Base-by-base conservation (phyloP, 257 asterid species). In the Penstemon newberryi region DNA sequence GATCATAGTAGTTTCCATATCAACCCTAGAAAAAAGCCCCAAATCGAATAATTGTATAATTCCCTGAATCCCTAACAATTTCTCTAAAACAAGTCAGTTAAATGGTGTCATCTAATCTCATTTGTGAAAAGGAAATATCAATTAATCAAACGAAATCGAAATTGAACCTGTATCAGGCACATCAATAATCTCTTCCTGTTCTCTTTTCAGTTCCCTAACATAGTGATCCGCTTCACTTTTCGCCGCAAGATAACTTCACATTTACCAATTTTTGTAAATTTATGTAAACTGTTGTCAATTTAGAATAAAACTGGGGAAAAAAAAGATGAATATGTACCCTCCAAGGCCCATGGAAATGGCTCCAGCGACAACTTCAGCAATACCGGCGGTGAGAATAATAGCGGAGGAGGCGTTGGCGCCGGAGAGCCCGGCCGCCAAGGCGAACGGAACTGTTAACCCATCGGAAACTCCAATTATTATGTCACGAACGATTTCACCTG, bases 291-390 rank as follows among this genome's bases (percentile, higher is more conserved):
- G 33, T 25, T 25, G 33, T 56, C 41, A 3, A 56, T 4, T 15
- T 7, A 56, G 5, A 53, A 52, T 11, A 59, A 9, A 5, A 6
- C 3, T n/a, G n/a, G 4, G 33, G 2, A 0, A 25, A 25, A 25
- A 25, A 25, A 25, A 25, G 33, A 0, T 25, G 33, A 25, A 25
- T 25, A 49, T 18, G 0, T 80, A 93, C 99, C 97, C 99, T 75
- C 99, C 99, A 45, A 93, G 99, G 36, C 99, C 99, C 99, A 93
- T 93, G 79, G 99, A 90, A 63, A 93, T 90, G 73, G 96, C 97
- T 9, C 99, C 97, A 18, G 99, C 99, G 42, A 96, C 96, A 60
- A 93, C 95, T 83, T 90, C 96, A 1, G 97, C 97, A 0, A 87
- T 78, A 4, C 99, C 99, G 46, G 99, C 99, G 13, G 99, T 93